Conservation (phyloP, 192 early-diverging fungal species). For the Umbelopsis sp. region DNA sequence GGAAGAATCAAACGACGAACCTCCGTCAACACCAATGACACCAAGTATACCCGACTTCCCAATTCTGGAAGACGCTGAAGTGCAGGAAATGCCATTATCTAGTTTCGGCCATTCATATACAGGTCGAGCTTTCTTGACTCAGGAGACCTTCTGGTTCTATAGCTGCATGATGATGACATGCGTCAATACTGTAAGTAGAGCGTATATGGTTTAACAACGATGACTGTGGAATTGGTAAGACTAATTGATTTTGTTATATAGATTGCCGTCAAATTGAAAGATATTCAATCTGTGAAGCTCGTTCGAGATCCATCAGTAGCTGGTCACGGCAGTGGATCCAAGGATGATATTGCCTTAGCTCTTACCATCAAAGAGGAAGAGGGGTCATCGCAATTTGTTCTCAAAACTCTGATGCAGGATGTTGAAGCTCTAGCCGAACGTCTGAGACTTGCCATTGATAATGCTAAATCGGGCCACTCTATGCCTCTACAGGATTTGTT, state of each 20-base stretch:
- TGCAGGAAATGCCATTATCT: conserved; percentile 19
- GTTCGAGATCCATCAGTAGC: conserved; percentile 20
- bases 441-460: conserved; percentile 23
- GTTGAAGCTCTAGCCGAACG: conserved; percentile 27
- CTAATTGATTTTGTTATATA: conserved; percentile 21
- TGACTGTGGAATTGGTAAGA: background rate
- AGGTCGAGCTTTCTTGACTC: conserved; percentile 60
- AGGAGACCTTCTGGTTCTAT: conserved; percentile 66
- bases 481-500: conserved; percentile 19
- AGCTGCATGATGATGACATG: conserved; percentile 62
- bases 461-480: background rate
- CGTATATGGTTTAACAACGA: background rate
- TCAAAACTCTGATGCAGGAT: conserved; percentile 25
- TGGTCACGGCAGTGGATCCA: conserved; percentile 23
- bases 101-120: conserved; percentile 41
- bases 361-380: conserved; percentile 6
- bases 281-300: conserved; percentile 43
- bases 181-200: conserved; percentile 52
- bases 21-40: background rate
- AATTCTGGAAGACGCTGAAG: background rate
- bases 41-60: background rate
- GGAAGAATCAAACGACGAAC: conserved; percentile 37
- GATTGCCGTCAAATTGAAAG: conserved; percentile 45
- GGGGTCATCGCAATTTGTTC: conserved; percentile 9
- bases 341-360: conserved; percentile 18